phyloP scores from a whole-genome alignment of 495 filamentous ascomycete genomes.

The Penicillium antarcticum region DNA sequence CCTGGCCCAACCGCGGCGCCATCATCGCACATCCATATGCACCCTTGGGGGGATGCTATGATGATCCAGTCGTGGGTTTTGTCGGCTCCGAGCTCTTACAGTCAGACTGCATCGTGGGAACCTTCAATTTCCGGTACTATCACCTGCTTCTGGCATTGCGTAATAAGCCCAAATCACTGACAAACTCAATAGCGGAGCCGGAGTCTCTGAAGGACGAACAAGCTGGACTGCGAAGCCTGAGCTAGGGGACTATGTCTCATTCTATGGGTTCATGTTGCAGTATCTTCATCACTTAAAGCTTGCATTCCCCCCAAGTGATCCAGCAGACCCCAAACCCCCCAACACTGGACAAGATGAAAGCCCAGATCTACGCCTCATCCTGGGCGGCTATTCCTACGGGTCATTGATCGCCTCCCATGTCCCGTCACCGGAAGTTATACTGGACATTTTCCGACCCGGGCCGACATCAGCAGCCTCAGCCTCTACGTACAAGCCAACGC shows the following conservation, averaged over 20 bases:
- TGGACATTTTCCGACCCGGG: slow-evolving; percentile 15
- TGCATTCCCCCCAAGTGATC: background rate
- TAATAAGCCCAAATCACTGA: background rate
- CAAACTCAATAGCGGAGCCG: slow-evolving; percentile 62
- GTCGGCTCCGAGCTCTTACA: slow-evolving; percentile 60
- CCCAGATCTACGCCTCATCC: slow-evolving; percentile 40
- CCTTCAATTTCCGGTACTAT: slow-evolving; percentile 86
- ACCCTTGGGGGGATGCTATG: slow-evolving; percentile 77
- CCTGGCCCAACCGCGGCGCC: slow-evolving; percentile 57
- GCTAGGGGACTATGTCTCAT: slow-evolving; percentile 72
- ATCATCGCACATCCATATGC: slow-evolving; percentile 92
- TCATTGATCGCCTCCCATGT: slow-evolving; percentile 74
- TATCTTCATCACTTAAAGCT: slow-evolving; percentile 53
- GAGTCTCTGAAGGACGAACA: slow-evolving; percentile 69
- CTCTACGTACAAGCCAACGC: slow-evolving; percentile 20
- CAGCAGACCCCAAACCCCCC: background rate
- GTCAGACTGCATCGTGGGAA: slow-evolving; percentile 71
- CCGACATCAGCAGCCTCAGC: slow-evolving; percentile 13
- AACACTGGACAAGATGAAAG: background rate
- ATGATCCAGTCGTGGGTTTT: slow-evolving; percentile 72
- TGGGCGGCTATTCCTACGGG: slow-evolving; percentile 92
- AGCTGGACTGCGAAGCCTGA: slow-evolving; percentile 84
- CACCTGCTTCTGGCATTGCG: background rate
- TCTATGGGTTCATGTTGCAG: slow-evolving; percentile 72
- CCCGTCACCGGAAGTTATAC: too few species aligned